A percentile compares a stretch with the other conserved stretches of the same genome.
Evolutionary conservation across 352 stramenopile species (phyloP).

Genomic region (Phytophthora kernoviae): DNA sequence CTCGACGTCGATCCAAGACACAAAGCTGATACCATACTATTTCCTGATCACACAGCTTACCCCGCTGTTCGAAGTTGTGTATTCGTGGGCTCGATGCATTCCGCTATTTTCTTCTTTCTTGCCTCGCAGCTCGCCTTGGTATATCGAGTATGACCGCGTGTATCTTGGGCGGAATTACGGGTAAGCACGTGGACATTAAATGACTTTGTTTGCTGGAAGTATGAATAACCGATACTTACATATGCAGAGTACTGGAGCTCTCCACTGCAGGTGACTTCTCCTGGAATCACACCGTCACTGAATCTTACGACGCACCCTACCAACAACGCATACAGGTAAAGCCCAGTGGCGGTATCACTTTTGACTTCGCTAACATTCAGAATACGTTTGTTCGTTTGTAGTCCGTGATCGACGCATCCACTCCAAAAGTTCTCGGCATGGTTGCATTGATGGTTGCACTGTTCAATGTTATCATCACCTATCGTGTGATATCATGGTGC

Average conservation of each 20-base stretch:
- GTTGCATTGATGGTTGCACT: constrained; percentile 16
- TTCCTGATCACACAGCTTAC: constrained; percentile 47
- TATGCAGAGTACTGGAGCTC: constrained; percentile 36
- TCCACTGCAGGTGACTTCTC: constrained; percentile 33
- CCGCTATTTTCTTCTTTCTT: constrained; percentile 25
- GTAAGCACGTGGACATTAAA: constrained; percentile 23
- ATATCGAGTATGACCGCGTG: constrained; percentile 39
- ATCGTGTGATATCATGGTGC: constrained; percentile 10
- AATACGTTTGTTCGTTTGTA: constrained; percentile 4
- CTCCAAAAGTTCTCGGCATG: constrained; percentile 13
- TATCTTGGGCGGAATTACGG: constrained; percentile 74
- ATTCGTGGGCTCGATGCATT: constrained; percentile 23
- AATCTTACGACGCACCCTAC: constrained; percentile 26
- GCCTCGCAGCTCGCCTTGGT: constrained; percentile 34
- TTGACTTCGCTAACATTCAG: too few species aligned
- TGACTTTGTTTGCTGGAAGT: background rate
- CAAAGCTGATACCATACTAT: constrained; percentile 65
- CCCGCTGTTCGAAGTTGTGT: constrained; percentile 27
- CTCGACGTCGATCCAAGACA: constrained; percentile 61
- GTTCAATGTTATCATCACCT: constrained; percentile 9
- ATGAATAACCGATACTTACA: constrained; percentile 1
- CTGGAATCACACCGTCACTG: constrained; percentile 39
- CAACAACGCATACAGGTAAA: constrained; percentile 37
- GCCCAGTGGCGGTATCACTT: too few species aligned
- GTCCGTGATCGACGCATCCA: constrained; percentile 32